Evolutionary conservation across 106 monocot genomes (phyloP).

Genomic region (Dactylorhiza incarnata): DNA sequence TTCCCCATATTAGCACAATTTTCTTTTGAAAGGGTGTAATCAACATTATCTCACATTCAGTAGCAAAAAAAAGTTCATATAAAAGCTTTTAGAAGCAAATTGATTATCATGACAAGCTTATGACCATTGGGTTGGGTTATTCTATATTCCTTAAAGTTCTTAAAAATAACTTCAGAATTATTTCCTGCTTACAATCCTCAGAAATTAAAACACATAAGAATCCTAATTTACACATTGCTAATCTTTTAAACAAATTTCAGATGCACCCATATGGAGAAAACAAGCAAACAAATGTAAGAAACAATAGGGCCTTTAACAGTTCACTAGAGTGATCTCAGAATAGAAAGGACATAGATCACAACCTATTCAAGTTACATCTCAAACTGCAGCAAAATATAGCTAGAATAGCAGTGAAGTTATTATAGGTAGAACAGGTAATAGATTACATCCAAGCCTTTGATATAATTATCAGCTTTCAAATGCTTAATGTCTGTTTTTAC

Average conservation of each 20-base stretch:
- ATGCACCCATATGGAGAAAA: no score
- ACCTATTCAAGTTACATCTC: neutral
- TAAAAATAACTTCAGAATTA: no score
- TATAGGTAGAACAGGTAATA: neutral
- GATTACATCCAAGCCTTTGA: neutral
- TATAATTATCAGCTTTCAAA: conserved; percentile 1
- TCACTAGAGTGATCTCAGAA: no score
- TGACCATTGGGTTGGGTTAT: neutral
- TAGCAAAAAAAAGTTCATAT: neutral
- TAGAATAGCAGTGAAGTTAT: neutral
- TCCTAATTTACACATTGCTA: neutral
- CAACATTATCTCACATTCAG: neutral
- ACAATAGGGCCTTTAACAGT: no score
- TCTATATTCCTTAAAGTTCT: neutral
- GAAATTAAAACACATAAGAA: neutral
- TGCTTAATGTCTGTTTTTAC: neutral
- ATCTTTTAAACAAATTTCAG: no score
- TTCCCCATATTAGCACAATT: neutral
- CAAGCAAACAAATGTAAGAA: no score
- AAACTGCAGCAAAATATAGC: neutral
- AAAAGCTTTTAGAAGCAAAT: neutral
- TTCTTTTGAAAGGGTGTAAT: neutral
- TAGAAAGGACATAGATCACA: no score
- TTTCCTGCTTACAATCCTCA: no score
- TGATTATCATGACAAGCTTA: neutral